Conservation (phyloP, 257 asterid species). For the Ocimum tenuiflorum region DNA sequence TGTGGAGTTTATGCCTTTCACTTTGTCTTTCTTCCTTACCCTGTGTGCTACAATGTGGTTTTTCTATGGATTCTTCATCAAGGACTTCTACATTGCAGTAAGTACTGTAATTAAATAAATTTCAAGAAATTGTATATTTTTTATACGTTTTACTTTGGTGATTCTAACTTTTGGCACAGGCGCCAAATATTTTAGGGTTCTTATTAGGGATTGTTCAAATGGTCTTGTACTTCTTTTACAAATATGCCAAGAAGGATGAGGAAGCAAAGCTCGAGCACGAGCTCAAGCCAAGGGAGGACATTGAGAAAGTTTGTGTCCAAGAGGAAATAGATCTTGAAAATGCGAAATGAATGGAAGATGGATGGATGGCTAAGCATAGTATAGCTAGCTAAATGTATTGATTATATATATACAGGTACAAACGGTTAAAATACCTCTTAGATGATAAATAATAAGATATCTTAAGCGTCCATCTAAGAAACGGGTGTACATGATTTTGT, state of each 20-base stretch:
- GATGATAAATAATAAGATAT: too few relatives aligned
- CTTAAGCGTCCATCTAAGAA: too few relatives aligned
- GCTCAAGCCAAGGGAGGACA: constrained; percentile 18
- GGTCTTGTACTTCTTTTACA: constrained; percentile 52
- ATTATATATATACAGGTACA: too few relatives aligned
- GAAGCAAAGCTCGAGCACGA: constrained; percentile 9
- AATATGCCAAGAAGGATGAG: constrained; percentile 28
- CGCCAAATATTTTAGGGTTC: constrained; percentile 61
- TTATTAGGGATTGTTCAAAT: constrained; percentile 59
- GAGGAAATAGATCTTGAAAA: constrained; percentile 8
- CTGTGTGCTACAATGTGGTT: constrained; percentile 63
- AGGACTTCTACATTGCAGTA: constrained; percentile 64
- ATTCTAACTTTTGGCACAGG: constrained; percentile 24
- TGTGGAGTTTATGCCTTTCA: constrained; percentile 67
- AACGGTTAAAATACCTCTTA: too few relatives aligned
- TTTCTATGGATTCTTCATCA: constrained; percentile 54
- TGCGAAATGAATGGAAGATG: neutral
- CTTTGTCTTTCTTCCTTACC: constrained; percentile 53
- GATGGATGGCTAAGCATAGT: too few relatives aligned
- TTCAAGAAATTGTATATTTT: neutral
- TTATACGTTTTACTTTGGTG: too few relatives aligned
- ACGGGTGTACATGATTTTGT: too few relatives aligned
- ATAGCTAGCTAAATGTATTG: too few relatives aligned
- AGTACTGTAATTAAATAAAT: constrained; percentile 13
- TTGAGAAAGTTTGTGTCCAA: constrained; percentile 18